Conservation (phyloP, 768 basidiomycete genomes). For the Tricholoma sp. region DNA sequence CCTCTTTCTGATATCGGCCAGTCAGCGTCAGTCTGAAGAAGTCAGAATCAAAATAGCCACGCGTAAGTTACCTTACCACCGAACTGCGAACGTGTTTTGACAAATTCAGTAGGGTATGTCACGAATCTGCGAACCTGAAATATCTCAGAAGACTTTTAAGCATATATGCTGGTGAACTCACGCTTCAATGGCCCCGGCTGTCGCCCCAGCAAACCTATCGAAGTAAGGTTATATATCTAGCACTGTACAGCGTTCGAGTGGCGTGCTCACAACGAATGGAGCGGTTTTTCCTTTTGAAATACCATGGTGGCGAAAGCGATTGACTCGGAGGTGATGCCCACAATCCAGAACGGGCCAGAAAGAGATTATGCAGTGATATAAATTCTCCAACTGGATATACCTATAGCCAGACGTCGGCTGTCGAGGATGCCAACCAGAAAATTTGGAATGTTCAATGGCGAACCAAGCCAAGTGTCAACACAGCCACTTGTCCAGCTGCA, state of each 20-base stretch:
- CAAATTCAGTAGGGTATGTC: slow-evolving; percentile 88
- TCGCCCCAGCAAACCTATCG: slow-evolving; percentile 72
- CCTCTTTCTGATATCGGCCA: slow-evolving; percentile 38
- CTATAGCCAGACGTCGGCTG: no score
- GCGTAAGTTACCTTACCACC: slow-evolving; percentile 55
- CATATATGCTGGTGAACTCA: slow-evolving; percentile 33
- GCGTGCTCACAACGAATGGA: slow-evolving; percentile 63
- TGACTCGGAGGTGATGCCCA: no score
- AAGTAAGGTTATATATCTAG: not conserved
- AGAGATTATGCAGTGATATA: no score
- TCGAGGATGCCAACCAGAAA: no score
- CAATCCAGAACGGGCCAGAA: no score
- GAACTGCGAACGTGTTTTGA: slow-evolving; percentile 94
- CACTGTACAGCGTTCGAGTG: not conserved
- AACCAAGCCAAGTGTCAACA: not conserved
- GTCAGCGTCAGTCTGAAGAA: not conserved
- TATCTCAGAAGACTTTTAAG: slow-evolving; percentile 24
- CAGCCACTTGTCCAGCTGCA: not conserved
- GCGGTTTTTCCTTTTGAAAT: slow-evolving; percentile 70
- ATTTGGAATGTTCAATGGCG: no score
- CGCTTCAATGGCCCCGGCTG: slow-evolving; percentile 93
- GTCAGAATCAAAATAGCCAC: not conserved
- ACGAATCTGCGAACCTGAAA: slow-evolving; percentile 55
- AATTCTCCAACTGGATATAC: no score
- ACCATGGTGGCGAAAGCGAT: slow-evolving; percentile 27